Evolutionary conservation across 202 grass and related monocot species (phyloP).

Genomic region (Eragrostis tef): DNA sequence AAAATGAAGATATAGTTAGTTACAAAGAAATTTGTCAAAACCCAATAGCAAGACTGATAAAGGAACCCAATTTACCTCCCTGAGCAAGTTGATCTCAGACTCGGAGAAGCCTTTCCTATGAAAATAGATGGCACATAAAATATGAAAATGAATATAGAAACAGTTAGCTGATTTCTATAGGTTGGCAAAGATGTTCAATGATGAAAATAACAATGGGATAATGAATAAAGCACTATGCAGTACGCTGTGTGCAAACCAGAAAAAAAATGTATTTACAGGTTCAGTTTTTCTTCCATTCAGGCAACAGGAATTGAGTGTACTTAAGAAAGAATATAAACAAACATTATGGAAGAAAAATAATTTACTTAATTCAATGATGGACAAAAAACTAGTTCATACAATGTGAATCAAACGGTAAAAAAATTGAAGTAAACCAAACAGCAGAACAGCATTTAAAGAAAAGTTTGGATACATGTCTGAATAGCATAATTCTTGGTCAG

Average conservation of each 20-base stretch:
- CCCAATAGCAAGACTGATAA: slow-evolving; percentile 15
- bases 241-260: not conserved
- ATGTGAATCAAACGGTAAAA: not conserved
- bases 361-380: not conserved
- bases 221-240: not conserved
- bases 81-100: slow-evolving; percentile 89
- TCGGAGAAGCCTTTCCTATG: slow-evolving; percentile 83
- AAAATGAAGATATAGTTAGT: slow-evolving; percentile 12
- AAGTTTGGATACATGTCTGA: not conserved
- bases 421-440: too few relatives aligned
- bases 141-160: slow-evolving; percentile 40
- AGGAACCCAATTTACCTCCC: slow-evolving; percentile 60
- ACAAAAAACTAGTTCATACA: not conserved
- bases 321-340: not conserved
- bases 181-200: slow-evolving; percentile 30
- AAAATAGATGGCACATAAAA: slow-evolving; percentile 46
- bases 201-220: not conserved
- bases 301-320: slow-evolving; percentile 7
- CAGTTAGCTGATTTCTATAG: slow-evolving; percentile 10
- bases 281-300: not conserved
- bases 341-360: not conserved
- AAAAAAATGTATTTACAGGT: not conserved
- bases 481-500: not conserved
- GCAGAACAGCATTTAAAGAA: slow-evolving; percentile 3
- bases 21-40: slow-evolving; percentile 7